Evolutionary conservation across 768 basidiomycete species (phyloP).

Genomic region (Imleria badia): DNA sequence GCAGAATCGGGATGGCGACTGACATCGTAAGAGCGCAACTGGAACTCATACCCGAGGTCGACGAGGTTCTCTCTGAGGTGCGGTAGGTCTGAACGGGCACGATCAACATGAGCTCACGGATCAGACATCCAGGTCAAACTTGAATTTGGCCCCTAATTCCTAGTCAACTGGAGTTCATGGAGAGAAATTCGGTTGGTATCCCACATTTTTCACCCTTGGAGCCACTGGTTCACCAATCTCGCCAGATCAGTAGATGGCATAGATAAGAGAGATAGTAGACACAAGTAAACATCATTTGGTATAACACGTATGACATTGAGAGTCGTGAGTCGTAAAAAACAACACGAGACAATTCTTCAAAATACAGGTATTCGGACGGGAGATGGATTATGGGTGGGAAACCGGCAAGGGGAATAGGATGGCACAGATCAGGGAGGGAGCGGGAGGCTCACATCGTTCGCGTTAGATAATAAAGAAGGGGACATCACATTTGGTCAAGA

Average conservation of each 20-base stretch:
- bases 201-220: no score
- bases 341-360: not conserved
- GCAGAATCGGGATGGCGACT: not conserved
- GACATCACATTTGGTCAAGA: not conserved
- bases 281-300: not conserved
- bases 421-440: not conserved
- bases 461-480: slow-evolving; percentile 2
- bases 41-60: not conserved
- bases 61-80: not conserved
- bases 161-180: not conserved
- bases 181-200: no score
- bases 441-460: not conserved
- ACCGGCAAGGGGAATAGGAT: not conserved
- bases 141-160: not conserved
- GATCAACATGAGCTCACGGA: not conserved
- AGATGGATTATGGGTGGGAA: not conserved
- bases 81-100: no score
- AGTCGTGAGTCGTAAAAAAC: not conserved
- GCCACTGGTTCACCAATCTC: no score
- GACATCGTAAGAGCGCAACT: not conserved
- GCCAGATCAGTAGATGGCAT: not conserved
- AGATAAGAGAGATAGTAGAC: not conserved
- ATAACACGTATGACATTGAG: not conserved
- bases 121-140: not conserved
- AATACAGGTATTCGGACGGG: not conserved